Conservation (phyloP, 257 asterid genomes). For the Fraxinus anomala region DNA sequence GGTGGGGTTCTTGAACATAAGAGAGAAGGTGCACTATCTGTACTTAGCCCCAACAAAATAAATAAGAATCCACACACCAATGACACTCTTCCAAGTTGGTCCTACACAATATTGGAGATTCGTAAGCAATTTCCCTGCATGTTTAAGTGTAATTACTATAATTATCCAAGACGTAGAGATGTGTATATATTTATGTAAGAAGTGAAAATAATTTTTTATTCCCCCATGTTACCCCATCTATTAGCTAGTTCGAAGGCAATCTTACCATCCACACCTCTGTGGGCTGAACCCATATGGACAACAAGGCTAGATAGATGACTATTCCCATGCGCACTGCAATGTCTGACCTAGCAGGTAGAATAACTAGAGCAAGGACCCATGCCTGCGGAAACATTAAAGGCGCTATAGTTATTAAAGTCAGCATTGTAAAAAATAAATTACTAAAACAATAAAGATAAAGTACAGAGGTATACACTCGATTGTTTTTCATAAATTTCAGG, state of each 20-base stretch:
- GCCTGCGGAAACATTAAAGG: constrained; percentile 51
- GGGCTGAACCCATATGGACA: constrained; percentile 77
- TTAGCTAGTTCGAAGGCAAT: constrained; percentile 8
- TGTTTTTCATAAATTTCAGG: constrained; percentile 4
- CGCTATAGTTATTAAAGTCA: constrained; percentile 12
- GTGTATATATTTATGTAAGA: background rate
- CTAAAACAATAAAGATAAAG: background rate
- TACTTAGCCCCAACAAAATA: constrained; percentile 72
- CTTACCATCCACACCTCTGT: constrained; percentile 85
- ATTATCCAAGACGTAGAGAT: constrained; percentile 4
- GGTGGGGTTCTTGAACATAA: constrained; percentile 83
- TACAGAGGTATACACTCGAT: constrained; percentile 6
- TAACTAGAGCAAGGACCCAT: constrained; percentile 83
- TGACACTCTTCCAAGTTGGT: constrained; percentile 88
- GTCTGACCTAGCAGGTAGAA: constrained; percentile 80
- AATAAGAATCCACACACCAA: constrained; percentile 82
- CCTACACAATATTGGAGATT: constrained; percentile 65
- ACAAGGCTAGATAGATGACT: constrained; percentile 57
- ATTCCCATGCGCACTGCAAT: constrained; percentile 61
- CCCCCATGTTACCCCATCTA: background rate
- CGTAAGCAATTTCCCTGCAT: constrained; percentile 50
- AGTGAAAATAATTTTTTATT: background rate
- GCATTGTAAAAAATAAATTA: background rate
- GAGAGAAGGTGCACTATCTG: constrained; percentile 88
- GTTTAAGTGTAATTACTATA: constrained; percentile 32